Percentiles rank a stretch among this genome's conserved stretches.
These are phyloP conservation scores for Syzygium malaccense DNA, from an alignment of 441 rosid species.

Conservation along the genomic window DNA sequence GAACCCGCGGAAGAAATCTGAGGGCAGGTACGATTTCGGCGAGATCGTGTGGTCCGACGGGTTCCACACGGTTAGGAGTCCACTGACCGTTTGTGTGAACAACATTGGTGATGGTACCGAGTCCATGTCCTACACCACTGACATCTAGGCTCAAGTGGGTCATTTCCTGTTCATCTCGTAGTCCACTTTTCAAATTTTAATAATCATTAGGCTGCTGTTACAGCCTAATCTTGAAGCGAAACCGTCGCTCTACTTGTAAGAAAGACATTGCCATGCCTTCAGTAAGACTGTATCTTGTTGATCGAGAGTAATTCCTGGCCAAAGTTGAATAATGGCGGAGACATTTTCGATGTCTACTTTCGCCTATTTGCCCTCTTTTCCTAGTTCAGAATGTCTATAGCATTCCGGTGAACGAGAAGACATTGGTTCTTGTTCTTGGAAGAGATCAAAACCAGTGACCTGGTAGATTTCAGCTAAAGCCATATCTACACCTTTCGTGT, in stretches of 20 bases:
- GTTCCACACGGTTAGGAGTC: constrained; percentile 53
- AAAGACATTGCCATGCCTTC: neutral
- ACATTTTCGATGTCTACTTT: neutral
- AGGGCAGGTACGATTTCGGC: constrained; percentile 47
- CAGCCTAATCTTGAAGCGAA: neutral
- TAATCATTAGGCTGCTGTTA: neutral
- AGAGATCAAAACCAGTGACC: neutral
- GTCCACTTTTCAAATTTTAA: neutral
- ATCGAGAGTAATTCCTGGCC: neutral
- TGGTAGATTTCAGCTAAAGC: neutral
- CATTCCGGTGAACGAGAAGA: neutral
- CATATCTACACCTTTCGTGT: neutral
- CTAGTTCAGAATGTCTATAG: neutral
- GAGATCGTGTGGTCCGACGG: constrained; percentile 50
- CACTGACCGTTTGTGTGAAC: constrained; percentile 36
- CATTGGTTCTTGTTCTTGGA: neutral
- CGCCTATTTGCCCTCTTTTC: neutral
- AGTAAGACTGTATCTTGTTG: neutral
- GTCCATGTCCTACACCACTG: neutral
- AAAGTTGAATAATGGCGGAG: neutral
- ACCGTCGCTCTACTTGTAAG: neutral
- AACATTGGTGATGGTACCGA: neutral
- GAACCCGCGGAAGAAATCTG: constrained; percentile 27
- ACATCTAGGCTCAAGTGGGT: neutral
- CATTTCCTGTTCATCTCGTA: neutral